phyloP scores from a whole-genome alignment of 1,284 basidiomycete genomes.

The Ganoderma boninense region DNA sequence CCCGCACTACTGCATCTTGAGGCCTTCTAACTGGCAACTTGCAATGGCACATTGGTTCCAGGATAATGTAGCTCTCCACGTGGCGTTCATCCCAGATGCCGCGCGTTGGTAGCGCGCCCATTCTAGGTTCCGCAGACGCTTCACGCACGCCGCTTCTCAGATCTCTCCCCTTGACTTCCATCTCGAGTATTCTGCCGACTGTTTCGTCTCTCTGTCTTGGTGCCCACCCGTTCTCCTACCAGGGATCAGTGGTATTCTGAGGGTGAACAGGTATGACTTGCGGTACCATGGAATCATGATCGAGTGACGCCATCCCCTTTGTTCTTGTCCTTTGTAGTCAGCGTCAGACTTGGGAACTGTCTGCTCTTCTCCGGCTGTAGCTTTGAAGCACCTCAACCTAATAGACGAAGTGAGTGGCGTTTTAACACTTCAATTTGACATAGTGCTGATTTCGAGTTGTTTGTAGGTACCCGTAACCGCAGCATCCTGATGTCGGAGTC shows the following conservation, averaged over 20 bases:
- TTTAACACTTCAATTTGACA: neutral
- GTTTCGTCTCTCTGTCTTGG: neutral
- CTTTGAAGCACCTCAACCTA: neutral
- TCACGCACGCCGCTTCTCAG: neutral
- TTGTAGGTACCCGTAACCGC: neutral
- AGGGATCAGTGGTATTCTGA: neutral
- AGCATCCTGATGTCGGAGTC: neutral
- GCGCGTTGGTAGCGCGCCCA: neutral
- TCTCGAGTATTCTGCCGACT: neutral
- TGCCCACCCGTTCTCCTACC: neutral
- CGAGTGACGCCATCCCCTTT: neutral
- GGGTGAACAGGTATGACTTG: neutral
- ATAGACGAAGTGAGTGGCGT: neutral
- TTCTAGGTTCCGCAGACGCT: neutral
- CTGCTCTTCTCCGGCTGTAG: neutral
- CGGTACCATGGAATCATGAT: neutral
- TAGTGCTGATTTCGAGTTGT: neutral
- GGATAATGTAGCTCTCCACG: neutral
- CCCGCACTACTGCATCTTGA: neutral
- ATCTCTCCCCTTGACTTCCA: neutral
- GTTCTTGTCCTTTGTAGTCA: neutral
- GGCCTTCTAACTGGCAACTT: neutral
- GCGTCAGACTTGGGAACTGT: neutral
- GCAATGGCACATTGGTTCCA: neutral
- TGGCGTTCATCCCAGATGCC: neutral